phyloP scores from a whole-genome alignment of 345 rosid species.

The Populus davidiana region DNA sequence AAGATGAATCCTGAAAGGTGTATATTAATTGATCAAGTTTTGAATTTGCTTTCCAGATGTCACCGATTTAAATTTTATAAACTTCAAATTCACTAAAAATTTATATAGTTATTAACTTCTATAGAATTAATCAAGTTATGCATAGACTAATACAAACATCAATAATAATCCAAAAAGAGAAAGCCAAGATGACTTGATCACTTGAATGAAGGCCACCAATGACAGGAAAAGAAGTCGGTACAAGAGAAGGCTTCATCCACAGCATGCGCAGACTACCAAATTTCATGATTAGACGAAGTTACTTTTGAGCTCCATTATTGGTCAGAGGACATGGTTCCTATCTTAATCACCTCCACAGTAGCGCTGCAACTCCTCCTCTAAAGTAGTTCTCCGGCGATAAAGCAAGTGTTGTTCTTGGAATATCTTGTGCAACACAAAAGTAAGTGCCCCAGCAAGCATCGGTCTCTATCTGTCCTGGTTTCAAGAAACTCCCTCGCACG shows the following conservation, averaged over 20 bases:
- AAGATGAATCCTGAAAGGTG: rapidly evolving
- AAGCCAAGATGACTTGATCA: too few species aligned
- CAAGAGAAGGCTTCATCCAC: too few species aligned
- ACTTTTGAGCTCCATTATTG: too few species aligned
- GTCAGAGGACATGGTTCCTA: too few species aligned
- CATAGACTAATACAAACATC: rapidly evolving
- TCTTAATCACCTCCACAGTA: too few species aligned
- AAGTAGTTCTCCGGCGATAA: too few species aligned
- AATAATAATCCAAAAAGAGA: too few species aligned
- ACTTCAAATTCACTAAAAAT: rapidly evolving
- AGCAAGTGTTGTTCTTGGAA: neutral
- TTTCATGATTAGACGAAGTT: too few species aligned
- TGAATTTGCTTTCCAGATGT: rapidly evolving
- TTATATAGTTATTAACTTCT: rapidly evolving
- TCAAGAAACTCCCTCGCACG: neutral
- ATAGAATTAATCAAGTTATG: rapidly evolving
- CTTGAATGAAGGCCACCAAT: too few species aligned
- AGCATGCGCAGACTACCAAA: too few species aligned
- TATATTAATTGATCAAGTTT: rapidly evolving
- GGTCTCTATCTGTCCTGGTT: neutral
- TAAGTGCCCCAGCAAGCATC: neutral
- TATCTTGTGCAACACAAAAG: neutral
- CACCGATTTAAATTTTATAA: rapidly evolving
- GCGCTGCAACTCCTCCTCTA: too few species aligned
- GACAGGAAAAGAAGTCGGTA: too few species aligned